Percentiles rank a stretch among this genome's conserved stretches.
Conservation (phyloP, 2,329 filamentous ascomycete genomes). For the Grosmannia penicillata region DNA sequence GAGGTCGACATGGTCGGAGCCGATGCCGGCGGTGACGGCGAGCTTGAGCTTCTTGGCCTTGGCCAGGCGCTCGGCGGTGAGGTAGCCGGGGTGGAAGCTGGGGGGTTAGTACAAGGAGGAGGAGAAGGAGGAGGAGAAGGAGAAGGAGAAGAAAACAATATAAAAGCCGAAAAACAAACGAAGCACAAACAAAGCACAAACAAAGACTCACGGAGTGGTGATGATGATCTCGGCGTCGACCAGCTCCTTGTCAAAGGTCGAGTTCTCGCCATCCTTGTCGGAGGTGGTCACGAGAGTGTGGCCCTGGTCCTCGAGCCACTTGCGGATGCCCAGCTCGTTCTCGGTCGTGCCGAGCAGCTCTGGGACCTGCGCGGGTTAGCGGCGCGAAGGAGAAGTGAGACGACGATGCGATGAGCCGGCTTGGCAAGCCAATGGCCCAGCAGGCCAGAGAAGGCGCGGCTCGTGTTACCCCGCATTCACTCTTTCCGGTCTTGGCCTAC, state of each 20-base stretch:
- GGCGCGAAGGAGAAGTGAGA: not conserved
- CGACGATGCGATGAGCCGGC: no score
- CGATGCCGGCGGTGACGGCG: slow-evolving; percentile 91
- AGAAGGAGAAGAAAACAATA: not conserved
- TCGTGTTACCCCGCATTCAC: no score
- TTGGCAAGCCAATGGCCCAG: not conserved
- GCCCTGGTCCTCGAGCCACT: slow-evolving; percentile 95
- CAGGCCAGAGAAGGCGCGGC: no score
- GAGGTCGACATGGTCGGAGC: slow-evolving; percentile 95
- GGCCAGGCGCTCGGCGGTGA: slow-evolving; percentile 87
- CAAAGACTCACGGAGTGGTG: slow-evolving; percentile 65
- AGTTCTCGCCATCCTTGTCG: slow-evolving; percentile 89
- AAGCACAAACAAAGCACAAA: not conserved
- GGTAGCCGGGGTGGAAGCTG: slow-evolving; percentile 96
- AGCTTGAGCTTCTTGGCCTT: slow-evolving; percentile 99
- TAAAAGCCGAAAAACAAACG: not conserved
- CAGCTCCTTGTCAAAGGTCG: slow-evolving; percentile 86
- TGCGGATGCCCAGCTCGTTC: slow-evolving; percentile 93
- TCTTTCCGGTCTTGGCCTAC: no score
- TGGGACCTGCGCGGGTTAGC: slow-evolving; percentile 34
- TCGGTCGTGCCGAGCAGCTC: slow-evolving; percentile 86
- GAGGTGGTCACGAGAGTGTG: slow-evolving; percentile 95
- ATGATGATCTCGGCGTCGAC: slow-evolving; percentile 98
- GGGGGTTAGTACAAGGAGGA: not conserved
- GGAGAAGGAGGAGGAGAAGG: not conserved